Evolutionary conservation across 306 rosid genomes (phyloP), one percentile per base, ranked within the genome.

Genomic region (Cucurbita ficifolia): DNA sequence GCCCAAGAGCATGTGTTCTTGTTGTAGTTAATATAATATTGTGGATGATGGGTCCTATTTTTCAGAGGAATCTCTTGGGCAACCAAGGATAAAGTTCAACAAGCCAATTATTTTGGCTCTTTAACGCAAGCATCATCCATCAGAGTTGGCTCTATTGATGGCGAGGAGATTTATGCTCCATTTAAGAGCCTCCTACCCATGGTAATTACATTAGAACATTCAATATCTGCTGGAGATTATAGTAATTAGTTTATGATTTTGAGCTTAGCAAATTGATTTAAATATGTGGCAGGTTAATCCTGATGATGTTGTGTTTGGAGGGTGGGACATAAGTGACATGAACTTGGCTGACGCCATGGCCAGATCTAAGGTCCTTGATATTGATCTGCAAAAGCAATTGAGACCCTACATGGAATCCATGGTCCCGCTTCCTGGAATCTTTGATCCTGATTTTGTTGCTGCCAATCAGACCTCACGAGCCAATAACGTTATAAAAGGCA

Each of bases 61-160:
- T 1, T 63, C 77, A 94, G 99, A 86, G 99, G 99, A 5, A 94
- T 94, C 72, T 94, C 99, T 42, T 94, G 99, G 99, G 97, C 97
- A 59, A 94, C 97, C 14, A 94, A 94, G 78, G 99, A 94, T 75
- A 94, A 89, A 76, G 92, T 94, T 74, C 96, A 94, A 62, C 97
- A 85, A 57, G 97, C 99, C 74, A 91, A 91, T 79, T 94, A 94
- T 76, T 94, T 91, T 73, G 99, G 99, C 2, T 94, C 99, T 0
- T 83, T 91, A 22, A 94, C 99, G 29, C 99, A 94, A 79, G 97
- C 97, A 11, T 94, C 99, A 0, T 83, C 99, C 17, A 88, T 94
- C 14, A 81, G 99, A 10, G 97, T 94, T 75, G 99, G 99, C 10
- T 91, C 99, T 46, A 87, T 81, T 82, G 87, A 86, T 65, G 99